Conservation (phyloP, 352 stramenopile species). For the Phytophthora aleatoria region DNA sequence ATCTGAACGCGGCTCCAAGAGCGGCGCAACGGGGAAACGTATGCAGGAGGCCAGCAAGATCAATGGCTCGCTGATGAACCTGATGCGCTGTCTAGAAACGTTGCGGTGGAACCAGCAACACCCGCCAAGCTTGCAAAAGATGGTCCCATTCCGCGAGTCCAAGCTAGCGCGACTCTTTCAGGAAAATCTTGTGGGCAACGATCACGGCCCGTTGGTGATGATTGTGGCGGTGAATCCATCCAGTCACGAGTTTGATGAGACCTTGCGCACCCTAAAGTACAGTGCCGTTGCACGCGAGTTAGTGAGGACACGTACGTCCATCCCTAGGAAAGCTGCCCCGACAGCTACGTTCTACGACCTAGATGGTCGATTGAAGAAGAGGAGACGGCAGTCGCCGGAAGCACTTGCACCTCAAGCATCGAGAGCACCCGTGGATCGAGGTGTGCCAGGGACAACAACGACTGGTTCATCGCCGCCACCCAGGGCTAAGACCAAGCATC, state of each 20-base stretch:
- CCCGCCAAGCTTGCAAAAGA: slow-evolving; percentile 70
- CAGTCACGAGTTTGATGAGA: slow-evolving; percentile 96
- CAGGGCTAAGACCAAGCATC: slow-evolving; percentile 18
- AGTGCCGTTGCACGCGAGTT: slow-evolving; percentile 92
- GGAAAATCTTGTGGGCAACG: slow-evolving; percentile 89
- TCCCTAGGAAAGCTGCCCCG: slow-evolving; percentile 39
- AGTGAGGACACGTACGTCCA: slow-evolving; percentile 58
- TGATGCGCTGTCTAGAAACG: slow-evolving; percentile 96
- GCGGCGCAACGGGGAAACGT: slow-evolving; percentile 76
- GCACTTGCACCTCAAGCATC: neutral
- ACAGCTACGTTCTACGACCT: slow-evolving; percentile 55
- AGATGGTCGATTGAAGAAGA: slow-evolving; percentile 55
- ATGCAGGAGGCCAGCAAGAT: slow-evolving; percentile 99
- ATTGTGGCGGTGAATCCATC: slow-evolving; percentile 97
- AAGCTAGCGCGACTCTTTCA: slow-evolving; percentile 97
- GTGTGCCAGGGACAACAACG: neutral
- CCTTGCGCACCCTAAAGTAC: slow-evolving; percentile 95
- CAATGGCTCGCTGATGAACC: slow-evolving; percentile 97
- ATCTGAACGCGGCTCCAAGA: slow-evolving; percentile 78
- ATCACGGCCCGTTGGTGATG: slow-evolving; percentile 92
- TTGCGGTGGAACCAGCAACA: slow-evolving; percentile 93
- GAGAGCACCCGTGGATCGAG: slow-evolving; percentile 12
- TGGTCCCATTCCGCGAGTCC: slow-evolving; percentile 97
- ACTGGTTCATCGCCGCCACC: slow-evolving; percentile 11
- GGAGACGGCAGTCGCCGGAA: slow-evolving; percentile 36